Percentiles rank a stretch among this genome's conserved stretches.
These are phyloP conservation scores for Penicillium mononematosum DNA, from an alignment of 495 filamentous ascomycete genomes.

Conservation along the genomic window DNA sequence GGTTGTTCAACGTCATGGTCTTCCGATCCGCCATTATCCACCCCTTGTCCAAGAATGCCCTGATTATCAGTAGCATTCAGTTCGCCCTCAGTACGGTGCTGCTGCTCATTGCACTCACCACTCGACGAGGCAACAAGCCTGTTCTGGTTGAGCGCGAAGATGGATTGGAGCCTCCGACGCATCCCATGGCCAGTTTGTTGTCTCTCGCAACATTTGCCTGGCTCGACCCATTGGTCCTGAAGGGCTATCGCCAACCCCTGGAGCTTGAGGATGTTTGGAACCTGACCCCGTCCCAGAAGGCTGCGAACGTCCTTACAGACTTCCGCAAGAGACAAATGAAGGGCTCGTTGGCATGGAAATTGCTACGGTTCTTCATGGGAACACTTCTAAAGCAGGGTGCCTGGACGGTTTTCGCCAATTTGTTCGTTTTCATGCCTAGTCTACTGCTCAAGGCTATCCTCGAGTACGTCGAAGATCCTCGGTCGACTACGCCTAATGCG, in stretches of 20 bases:
- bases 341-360: conserved; percentile 72
- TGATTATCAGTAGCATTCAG: conserved; percentile 62
- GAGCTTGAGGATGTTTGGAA: conserved; percentile 91
- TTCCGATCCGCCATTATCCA: conserved; percentile 88
- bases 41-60: conserved; percentile 54
- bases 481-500: conserved; percentile 75
- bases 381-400: conserved; percentile 72
- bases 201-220: conserved; percentile 87
- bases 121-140: conserved; percentile 87
- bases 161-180: conserved; percentile 76
- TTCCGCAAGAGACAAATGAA: conserved; percentile 89
- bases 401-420: conserved; percentile 74
- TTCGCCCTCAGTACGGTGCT: conserved; percentile 75
- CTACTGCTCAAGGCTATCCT: conserved; percentile 87
- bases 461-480: conserved; percentile 85
- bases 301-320: conserved; percentile 69
- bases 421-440: conserved; percentile 88
- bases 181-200: conserved; percentile 83
- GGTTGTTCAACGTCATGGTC: conserved; percentile 69
- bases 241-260: conserved; percentile 84
- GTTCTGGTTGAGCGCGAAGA: conserved; percentile 85
- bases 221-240: conserved; percentile 85
- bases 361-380: conserved; percentile 78
- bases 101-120: conserved; percentile 70
- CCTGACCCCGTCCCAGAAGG: conserved; percentile 81